Evolutionary conservation across 208 protist species (phyloP).

Genomic region (Acanthamoeba divionensis): DNA sequence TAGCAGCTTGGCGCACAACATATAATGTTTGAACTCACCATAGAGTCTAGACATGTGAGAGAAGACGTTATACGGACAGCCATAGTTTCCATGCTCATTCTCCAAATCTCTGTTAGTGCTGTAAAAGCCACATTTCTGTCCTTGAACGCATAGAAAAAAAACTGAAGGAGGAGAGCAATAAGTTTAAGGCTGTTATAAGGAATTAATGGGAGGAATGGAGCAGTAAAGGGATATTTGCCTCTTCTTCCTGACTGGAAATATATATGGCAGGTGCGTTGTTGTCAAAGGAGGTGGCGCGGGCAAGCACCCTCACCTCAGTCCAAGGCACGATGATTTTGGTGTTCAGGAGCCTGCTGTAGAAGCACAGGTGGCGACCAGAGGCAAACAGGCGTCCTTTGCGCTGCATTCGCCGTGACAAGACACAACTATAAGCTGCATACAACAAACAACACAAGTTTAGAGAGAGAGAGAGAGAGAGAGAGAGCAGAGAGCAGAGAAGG

Average conservation of each 20-base stretch:
- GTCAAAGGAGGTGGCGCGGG: neutral
- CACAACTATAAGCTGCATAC: neutral
- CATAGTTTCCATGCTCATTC: neutral
- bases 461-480: too few relatives aligned
- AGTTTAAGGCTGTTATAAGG: too few relatives aligned
- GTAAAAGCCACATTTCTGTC: neutral
- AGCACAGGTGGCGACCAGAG: conserved; percentile 12
- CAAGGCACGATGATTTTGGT: conserved; percentile 8
- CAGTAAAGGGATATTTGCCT: neutral
- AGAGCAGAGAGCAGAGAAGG: too few relatives aligned
- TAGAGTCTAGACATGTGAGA: too few relatives aligned
- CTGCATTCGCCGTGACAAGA: neutral
- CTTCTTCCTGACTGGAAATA: neutral
- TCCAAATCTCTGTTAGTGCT: conserved; percentile 22
- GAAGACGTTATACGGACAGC: neutral
- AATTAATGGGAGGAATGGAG: neutral
- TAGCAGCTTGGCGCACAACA: too few relatives aligned
- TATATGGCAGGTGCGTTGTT: neutral
- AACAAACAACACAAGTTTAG: neutral
- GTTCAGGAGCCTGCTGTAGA: neutral
- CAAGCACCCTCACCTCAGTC: neutral
- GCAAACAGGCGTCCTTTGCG: neutral
- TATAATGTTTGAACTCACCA: too few relatives aligned
- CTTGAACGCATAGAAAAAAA: neutral
- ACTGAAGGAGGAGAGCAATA: neutral